Evolutionary conservation across 495 filamentous ascomycete genomes (phyloP).

Genomic region (Xylaria sp.): DNA sequence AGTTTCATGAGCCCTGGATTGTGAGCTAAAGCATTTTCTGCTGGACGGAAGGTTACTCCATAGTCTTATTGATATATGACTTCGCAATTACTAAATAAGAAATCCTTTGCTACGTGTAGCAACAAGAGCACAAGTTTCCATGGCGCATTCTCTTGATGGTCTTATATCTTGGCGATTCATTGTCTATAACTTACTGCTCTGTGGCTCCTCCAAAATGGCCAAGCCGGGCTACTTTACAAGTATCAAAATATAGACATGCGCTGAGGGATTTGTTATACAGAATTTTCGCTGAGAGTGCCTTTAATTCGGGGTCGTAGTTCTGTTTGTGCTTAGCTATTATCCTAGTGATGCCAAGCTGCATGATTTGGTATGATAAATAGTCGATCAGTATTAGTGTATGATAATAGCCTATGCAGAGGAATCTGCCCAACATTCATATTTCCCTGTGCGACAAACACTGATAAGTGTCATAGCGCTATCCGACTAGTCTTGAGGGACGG

Average conservation of each 20-base stretch:
- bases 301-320: not conserved
- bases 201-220: no score
- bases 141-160: not conserved
- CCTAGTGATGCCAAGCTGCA: slow-evolving; percentile 3
- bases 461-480: not conserved
- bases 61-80: no score
- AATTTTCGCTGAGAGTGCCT: not conserved
- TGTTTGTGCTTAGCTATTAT: not conserved
- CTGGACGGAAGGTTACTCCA: no score
- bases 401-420: not conserved
- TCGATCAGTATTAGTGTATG: not conserved
- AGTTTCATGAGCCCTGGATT: no score
- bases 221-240: not conserved
- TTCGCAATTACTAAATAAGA: no score
- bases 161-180: not conserved
- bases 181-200: not conserved
- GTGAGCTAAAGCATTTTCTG: not conserved
- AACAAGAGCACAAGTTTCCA: no score
- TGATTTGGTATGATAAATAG: not conserved
- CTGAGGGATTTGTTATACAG: not conserved
- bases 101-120: no score
- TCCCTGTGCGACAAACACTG: not conserved
- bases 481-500: not conserved
- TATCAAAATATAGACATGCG: not conserved
- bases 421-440: not conserved